phyloP scores from a whole-genome alignment of 352 stramenopile genomes.

The Phytophthora tubulina region DNA sequence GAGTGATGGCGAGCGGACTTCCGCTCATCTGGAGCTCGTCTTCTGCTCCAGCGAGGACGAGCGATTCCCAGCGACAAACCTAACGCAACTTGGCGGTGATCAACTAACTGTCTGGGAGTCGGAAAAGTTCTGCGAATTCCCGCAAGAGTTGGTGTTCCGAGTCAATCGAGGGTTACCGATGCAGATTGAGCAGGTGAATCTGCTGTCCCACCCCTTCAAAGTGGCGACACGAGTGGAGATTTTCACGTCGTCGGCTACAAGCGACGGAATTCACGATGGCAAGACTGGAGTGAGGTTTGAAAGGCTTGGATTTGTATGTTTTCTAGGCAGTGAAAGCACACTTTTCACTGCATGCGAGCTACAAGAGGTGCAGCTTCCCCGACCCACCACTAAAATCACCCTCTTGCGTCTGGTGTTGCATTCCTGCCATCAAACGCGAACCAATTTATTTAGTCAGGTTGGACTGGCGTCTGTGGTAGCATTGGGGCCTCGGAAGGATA shows the following conservation, averaged over 20 bases:
- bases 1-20: background rate
- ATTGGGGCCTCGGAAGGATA: conserved; percentile 9
- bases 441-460: conserved; percentile 70
- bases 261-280: conserved; percentile 1
- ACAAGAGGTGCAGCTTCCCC: conserved; percentile 53
- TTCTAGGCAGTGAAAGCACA: conserved; percentile 39
- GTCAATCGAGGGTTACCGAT: conserved; percentile 44
- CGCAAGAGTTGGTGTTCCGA: conserved; percentile 63
- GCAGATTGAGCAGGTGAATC: conserved; percentile 30
- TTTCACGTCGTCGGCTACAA: conserved; percentile 32
- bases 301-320: conserved; percentile 55
- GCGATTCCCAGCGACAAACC: conserved; percentile 24
- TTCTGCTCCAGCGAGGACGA: conserved; percentile 53
- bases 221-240: conserved; percentile 63
- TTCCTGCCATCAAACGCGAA: conserved; percentile 47
- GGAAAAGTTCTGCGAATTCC: conserved; percentile 72
- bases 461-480: conserved; percentile 44
- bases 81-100: background rate
- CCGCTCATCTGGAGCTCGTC: conserved; percentile 44
- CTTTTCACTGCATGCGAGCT: conserved; percentile 52
- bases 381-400: conserved; percentile 27
- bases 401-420: conserved; percentile 59
- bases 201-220: conserved; percentile 53
- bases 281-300: conserved; percentile 39
- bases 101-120: conserved; percentile 45